Evolutionary conservation across 2,329 filamentous ascomycete species (phyloP).

Genomic region (Cordyceps farinosa): DNA sequence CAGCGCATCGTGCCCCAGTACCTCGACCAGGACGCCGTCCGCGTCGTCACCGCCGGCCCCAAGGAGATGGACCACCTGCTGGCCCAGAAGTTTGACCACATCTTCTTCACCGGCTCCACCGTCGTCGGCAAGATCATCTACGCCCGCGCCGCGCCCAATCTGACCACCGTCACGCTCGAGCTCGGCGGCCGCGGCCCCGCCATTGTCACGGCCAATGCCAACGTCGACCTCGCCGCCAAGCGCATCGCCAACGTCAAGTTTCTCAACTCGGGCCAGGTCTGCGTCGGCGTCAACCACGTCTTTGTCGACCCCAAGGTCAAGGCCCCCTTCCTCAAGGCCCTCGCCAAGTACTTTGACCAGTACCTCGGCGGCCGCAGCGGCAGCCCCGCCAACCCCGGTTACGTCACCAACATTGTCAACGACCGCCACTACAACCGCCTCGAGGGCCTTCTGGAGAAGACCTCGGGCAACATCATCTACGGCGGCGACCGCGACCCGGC

Average conservation of each 20-base stretch:
- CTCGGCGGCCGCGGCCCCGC: slow-evolving; percentile 44
- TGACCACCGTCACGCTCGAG: slow-evolving; percentile 44
- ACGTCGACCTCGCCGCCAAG: slow-evolving; percentile 41
- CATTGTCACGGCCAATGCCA: slow-evolving; percentile 38
- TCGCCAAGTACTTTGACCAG: slow-evolving; percentile 33
- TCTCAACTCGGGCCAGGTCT: slow-evolving; percentile 36
- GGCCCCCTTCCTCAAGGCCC: slow-evolving; percentile 33
- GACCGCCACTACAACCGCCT: slow-evolving; percentile 41
- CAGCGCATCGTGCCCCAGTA: slow-evolving; percentile 39
- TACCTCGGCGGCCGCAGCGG: slow-evolving; percentile 25
- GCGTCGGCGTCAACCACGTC: slow-evolving; percentile 37
- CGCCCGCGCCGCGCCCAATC: slow-evolving; percentile 39
- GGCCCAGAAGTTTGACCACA: slow-evolving; percentile 38
- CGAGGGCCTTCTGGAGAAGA: slow-evolving; percentile 32
- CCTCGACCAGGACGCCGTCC: slow-evolving; percentile 37
- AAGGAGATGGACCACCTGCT: slow-evolving; percentile 36
- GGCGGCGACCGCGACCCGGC: slow-evolving; percentile 31
- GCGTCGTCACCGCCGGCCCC: slow-evolving; percentile 34
- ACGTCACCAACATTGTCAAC: slow-evolving; percentile 38
- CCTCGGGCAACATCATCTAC: slow-evolving; percentile 35
- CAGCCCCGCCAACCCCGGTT: slow-evolving; percentile 22
- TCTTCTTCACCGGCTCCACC: slow-evolving; percentile 44
- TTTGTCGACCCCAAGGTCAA: slow-evolving; percentile 39
- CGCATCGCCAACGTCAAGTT: slow-evolving; percentile 42
- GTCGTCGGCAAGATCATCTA: slow-evolving; percentile 36